Evolutionary conservation across 805 yeast species (phyloP).

Genomic region (Schizosaccharomyces osmophilus): DNA sequence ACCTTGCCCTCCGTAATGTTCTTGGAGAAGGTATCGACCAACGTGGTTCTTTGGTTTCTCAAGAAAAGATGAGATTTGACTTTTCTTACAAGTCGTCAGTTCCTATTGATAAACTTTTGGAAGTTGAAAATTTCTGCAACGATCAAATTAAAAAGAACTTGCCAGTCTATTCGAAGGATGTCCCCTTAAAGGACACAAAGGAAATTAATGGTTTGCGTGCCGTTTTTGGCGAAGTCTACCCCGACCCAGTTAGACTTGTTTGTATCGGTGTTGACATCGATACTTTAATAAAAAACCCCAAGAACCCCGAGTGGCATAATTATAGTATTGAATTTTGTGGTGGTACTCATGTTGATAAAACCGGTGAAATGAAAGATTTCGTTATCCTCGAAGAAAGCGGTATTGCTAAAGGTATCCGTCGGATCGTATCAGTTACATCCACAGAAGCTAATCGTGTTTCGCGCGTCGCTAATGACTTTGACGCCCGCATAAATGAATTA

Average conservation of each 20-base stretch:
- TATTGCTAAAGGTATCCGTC: constrained; percentile 94
- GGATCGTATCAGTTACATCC: constrained; percentile 94
- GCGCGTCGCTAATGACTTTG: constrained; percentile 53
- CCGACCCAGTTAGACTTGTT: constrained; percentile 96
- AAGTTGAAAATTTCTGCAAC: constrained; percentile 54
- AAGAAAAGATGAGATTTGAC: constrained; percentile 87
- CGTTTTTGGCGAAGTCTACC: constrained; percentile 95
- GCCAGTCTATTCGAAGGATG: constrained; percentile 62
- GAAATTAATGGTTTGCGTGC: constrained; percentile 75
- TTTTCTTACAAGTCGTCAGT: constrained; percentile 81
- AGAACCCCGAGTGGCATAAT: constrained; percentile 47
- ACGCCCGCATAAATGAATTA: constrained; percentile 31
- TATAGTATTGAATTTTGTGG: constrained; percentile 92
- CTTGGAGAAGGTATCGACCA: constrained; percentile 79
- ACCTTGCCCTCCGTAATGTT: constrained; percentile 64
- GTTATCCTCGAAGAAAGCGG: constrained; percentile 86
- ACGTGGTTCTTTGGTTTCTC: constrained; percentile 88
- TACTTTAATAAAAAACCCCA: constrained; percentile 48
- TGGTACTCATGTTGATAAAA: constrained; percentile 87
- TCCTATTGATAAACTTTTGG: constrained; percentile 38
- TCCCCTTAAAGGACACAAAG: constrained; percentile 46
- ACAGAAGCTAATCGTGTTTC: constrained; percentile 76
- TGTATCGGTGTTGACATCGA: constrained; percentile 82
- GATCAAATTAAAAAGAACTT: constrained; percentile 45
- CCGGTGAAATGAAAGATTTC: constrained; percentile 79